Evolutionary conservation across 805 yeast species (phyloP).

Genomic region (Yarrowia sp.): DNA sequence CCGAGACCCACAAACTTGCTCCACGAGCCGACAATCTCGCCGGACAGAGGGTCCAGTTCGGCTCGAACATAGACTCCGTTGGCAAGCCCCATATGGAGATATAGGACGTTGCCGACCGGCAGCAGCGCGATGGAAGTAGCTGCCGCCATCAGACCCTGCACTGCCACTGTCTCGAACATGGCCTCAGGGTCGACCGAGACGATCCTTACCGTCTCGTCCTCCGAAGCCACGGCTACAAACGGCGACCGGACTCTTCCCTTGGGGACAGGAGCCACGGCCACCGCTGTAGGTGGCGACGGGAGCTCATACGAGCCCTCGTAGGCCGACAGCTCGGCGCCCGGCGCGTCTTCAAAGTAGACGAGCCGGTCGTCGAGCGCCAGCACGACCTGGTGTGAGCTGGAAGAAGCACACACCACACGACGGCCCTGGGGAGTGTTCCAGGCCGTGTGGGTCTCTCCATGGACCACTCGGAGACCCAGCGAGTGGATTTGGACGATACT

Average conservation of each 20-base stretch:
- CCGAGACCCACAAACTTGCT: constrained; percentile 71
- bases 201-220: constrained; percentile 68
- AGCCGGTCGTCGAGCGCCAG: constrained; percentile 69
- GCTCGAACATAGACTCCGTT: constrained; percentile 78
- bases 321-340: constrained; percentile 65
- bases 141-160: constrained; percentile 62
- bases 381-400: constrained; percentile 66
- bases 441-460: constrained; percentile 45
- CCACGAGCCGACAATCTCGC: constrained; percentile 61
- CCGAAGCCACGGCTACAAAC: constrained; percentile 66
- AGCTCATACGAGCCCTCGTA: constrained; percentile 61
- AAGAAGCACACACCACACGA: constrained; percentile 55
- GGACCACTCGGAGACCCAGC: constrained; percentile 64
- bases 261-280: constrained; percentile 50
- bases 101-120: constrained; percentile 43
- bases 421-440: constrained; percentile 87
- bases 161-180: constrained; percentile 58
- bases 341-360: constrained; percentile 77
- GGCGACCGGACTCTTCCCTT: constrained; percentile 50
- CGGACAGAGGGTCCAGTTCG: constrained; percentile 55
- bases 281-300: constrained; percentile 44
- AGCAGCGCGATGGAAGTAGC: not conserved
- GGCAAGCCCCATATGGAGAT: constrained; percentile 74
- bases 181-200: constrained; percentile 59
- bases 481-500: constrained; percentile 68